These are phyloP conservation scores for Fragaria ananassa DNA, from an alignment of 306 rosid species.

Conservation along the genomic window DNA sequence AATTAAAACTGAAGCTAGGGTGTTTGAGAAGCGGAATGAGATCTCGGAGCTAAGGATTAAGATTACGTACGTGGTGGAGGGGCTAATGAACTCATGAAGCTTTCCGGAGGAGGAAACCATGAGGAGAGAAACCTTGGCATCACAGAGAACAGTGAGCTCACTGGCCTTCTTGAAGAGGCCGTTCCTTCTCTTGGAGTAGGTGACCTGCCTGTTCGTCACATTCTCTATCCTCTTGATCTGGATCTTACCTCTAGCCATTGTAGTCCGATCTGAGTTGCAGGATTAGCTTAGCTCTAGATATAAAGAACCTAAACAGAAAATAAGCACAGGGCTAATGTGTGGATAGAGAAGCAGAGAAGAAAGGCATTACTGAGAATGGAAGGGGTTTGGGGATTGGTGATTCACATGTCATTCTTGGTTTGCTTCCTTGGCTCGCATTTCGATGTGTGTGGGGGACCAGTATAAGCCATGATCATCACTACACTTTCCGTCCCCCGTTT, in stretches of 20 bases:
- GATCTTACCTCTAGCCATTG: slow-evolving; percentile 91
- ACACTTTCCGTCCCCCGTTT: slow-evolving; percentile 7
- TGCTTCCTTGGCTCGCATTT: neutral
- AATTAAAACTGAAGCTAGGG: neutral
- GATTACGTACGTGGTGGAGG: slow-evolving; percentile 50
- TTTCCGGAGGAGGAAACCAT: slow-evolving; percentile 67
- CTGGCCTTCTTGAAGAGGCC: slow-evolving; percentile 88
- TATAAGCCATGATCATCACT: neutral
- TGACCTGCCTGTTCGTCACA: slow-evolving; percentile 71
- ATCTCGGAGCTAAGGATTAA: neutral
- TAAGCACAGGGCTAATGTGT: neutral
- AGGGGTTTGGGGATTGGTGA: neutral
- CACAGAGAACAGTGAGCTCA: slow-evolving; percentile 88
- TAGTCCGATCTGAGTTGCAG: neutral
- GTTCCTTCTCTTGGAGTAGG: slow-evolving; percentile 78
- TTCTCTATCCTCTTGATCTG: slow-evolving; percentile 94
- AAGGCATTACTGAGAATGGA: neutral
- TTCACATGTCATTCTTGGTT: neutral
- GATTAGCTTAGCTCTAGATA: neutral
- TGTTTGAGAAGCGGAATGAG: neutral
- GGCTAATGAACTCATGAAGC: slow-evolving; percentile 63
- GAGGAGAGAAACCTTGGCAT: slow-evolving; percentile 71
- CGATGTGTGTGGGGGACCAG: slow-evolving; percentile 5
- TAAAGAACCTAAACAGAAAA: neutral
- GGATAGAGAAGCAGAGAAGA: neutral